phyloP scores from a whole-genome alignment of 257 asterid genomes.

The Ballota nigra region DNA sequence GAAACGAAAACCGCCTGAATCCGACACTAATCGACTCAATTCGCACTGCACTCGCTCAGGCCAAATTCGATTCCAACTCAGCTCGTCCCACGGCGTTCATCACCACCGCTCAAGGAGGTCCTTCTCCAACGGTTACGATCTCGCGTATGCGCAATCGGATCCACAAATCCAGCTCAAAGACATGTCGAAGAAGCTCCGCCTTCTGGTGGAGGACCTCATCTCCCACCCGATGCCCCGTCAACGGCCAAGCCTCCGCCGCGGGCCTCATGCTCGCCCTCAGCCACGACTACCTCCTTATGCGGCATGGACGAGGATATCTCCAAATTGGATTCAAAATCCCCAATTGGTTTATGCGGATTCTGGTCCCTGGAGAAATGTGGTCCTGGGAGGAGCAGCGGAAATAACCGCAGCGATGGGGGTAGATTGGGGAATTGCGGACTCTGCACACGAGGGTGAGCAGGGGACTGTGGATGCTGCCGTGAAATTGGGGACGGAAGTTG shows the following conservation, averaged over 20 bases:
- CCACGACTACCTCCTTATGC: conserved; percentile 67
- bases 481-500: conserved; percentile 45
- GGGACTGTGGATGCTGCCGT: conserved; percentile 57
- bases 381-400: conserved; percentile 42
- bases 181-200: conserved; percentile 51
- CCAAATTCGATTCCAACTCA: conserved; percentile 19
- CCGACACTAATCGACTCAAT: conserved; percentile 54
- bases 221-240: conserved; percentile 74
- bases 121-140: conserved; percentile 82
- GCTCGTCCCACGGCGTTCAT: conserved; percentile 48
- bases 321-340: conserved; percentile 59
- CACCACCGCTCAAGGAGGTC: conserved; percentile 67
- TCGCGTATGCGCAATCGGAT: conserved; percentile 44
- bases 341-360: conserved; percentile 43
- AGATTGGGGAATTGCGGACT: conserved; percentile 53
- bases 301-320: conserved; percentile 50
- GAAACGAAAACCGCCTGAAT: conserved; percentile 46
- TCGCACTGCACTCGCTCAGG: conserved; percentile 40
- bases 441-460: conserved; percentile 41
- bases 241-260: conserved; percentile 63
- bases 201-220: conserved; percentile 47
- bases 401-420: conserved; percentile 49
- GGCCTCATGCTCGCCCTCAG: conserved; percentile 55
- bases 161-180: conserved; percentile 2
- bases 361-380: conserved; percentile 55